Percentiles rank a stretch among this genome's conserved stretches.
Evolutionary conservation across 2,329 filamentous ascomycete species (phyloP).

Genomic region (Xylaria sp.): DNA sequence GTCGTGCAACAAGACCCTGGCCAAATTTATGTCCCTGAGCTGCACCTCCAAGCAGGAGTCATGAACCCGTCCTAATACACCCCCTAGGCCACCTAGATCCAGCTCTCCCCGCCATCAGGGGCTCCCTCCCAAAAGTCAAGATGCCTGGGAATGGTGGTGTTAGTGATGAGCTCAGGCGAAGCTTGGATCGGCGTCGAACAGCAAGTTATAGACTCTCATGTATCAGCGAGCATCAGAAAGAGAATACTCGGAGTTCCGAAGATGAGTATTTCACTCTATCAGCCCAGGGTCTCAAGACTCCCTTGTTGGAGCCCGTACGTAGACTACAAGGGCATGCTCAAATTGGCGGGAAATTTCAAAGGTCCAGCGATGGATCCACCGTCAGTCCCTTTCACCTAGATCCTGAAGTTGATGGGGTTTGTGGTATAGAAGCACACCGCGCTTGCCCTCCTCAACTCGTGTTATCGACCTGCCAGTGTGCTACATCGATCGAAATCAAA

Average conservation of each 20-base stretch:
- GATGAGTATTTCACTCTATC: slow-evolving; percentile 24
- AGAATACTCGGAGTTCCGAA: slow-evolving; percentile 32
- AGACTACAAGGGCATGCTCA: slow-evolving; percentile 19
- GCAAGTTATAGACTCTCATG: slow-evolving; percentile 19
- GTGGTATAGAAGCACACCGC: slow-evolving; percentile 19
- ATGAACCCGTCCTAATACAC: slow-evolving; percentile 32
- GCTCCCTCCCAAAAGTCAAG: slow-evolving; percentile 13
- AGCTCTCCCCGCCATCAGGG: slow-evolving; percentile 9
- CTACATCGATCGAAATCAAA: background rate
- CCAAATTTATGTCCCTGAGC: slow-evolving; percentile 19
- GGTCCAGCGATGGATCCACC: slow-evolving; percentile 27
- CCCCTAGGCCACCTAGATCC: slow-evolving; percentile 25
- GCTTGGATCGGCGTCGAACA: slow-evolving; percentile 8
- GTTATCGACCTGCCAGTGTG: slow-evolving; percentile 27
- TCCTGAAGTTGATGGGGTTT: slow-evolving; percentile 13
- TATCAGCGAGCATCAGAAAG: slow-evolving; percentile 28
- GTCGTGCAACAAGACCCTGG: slow-evolving; percentile 22
- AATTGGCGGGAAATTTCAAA: slow-evolving; percentile 18
- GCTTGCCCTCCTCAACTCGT: slow-evolving; percentile 22
- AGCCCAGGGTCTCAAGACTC: slow-evolving; percentile 9
- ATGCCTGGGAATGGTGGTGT: slow-evolving; percentile 22
- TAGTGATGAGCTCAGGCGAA: slow-evolving; percentile 5
- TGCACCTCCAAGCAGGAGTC: slow-evolving; percentile 18
- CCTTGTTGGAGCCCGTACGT: slow-evolving; percentile 21
- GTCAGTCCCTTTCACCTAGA: slow-evolving; percentile 28